Conservation (phyloP, 2,329 filamentous ascomycete species). For the Colletotrichum tanaceti region DNA sequence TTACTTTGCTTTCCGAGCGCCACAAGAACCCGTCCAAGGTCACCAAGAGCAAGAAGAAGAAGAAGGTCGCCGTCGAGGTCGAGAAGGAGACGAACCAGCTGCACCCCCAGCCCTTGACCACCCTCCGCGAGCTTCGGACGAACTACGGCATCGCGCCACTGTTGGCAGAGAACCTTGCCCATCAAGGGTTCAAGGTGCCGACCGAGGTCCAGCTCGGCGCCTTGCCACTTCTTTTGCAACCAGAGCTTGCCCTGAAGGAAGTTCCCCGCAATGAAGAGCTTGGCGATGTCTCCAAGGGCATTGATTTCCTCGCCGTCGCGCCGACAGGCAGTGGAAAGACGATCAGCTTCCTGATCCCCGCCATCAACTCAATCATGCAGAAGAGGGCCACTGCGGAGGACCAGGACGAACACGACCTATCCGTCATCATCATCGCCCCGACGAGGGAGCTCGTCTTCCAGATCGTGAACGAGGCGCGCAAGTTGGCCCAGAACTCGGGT, state of each 20-base stretch:
- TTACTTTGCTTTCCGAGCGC: conserved; percentile 75
- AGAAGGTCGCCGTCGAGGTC: conserved; percentile 55
- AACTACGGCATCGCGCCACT: conserved; percentile 79
- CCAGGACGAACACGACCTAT: conserved; percentile 61
- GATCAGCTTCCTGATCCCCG: conserved; percentile 88
- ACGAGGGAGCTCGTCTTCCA: conserved; percentile 83
- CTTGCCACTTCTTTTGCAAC: conserved; percentile 79
- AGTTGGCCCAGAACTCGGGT: conserved; percentile 79
- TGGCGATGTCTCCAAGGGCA: conserved; percentile 47
- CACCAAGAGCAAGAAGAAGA: conserved; percentile 69
- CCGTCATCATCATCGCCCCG: conserved; percentile 79
- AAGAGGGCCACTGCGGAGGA: conserved; percentile 60
- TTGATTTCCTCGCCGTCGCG: conserved; percentile 88
- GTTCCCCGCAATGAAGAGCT: conserved; percentile 51
- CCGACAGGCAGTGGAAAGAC: conserved; percentile 98
- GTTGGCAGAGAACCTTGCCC: conserved; percentile 80
- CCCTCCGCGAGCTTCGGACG: conserved; percentile 78
- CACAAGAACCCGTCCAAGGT: conserved; percentile 55
- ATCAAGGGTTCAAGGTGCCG: conserved; percentile 87
- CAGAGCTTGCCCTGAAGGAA: conserved; percentile 61
- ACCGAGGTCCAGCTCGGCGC: conserved; percentile 94
- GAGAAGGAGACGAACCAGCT: conserved; percentile 71
- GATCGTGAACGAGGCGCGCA: conserved; percentile 87
- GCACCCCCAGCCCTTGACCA: conserved; percentile 81
- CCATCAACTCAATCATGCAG: conserved; percentile 80